These are phyloP conservation scores for Candida krabiensis DNA, from an alignment of 805 yeast species.

Conservation along the genomic window DNA sequence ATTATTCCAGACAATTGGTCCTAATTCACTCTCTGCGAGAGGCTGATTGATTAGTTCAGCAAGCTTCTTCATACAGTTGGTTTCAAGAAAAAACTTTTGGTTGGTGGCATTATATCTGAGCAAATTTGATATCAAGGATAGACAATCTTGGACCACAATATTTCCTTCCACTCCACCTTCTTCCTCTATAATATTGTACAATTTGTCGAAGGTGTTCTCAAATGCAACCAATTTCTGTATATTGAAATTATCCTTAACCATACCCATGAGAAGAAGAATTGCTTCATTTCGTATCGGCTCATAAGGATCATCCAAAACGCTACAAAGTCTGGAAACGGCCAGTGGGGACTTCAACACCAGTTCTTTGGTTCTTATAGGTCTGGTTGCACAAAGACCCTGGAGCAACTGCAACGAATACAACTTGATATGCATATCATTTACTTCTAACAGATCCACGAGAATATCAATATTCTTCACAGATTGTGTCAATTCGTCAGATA, in stretches of 20 bases:
- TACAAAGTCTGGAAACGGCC: constrained; percentile 75
- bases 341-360: constrained; percentile 70
- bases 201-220: constrained; percentile 83
- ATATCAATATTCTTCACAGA: constrained; percentile 46
- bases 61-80: constrained; percentile 71
- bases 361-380: constrained; percentile 74
- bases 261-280: constrained; percentile 75
- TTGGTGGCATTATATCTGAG: constrained; percentile 83
- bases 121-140: constrained; percentile 70
- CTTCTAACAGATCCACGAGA: constrained; percentile 45
- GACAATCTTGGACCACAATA: constrained; percentile 86
- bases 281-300: constrained; percentile 92
- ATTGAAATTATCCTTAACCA: constrained; percentile 78
- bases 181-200: constrained; percentile 75
- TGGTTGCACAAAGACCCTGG: constrained; percentile 76
- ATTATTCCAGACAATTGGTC: constrained; percentile 68
- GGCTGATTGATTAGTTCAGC: constrained; percentile 66
- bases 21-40: constrained; percentile 38
- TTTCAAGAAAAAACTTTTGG: constrained; percentile 84
- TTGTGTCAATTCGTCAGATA: constrained; percentile 89
- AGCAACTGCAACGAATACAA: constrained; percentile 81
- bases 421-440: constrained; percentile 69
- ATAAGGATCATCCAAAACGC: constrained; percentile 57
- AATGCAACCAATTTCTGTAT: constrained; percentile 93
- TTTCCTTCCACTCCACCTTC: constrained; percentile 93